Evolutionary conservation across 495 filamentous ascomycete species (phyloP).

Genomic region (Xylaria nigripes): DNA sequence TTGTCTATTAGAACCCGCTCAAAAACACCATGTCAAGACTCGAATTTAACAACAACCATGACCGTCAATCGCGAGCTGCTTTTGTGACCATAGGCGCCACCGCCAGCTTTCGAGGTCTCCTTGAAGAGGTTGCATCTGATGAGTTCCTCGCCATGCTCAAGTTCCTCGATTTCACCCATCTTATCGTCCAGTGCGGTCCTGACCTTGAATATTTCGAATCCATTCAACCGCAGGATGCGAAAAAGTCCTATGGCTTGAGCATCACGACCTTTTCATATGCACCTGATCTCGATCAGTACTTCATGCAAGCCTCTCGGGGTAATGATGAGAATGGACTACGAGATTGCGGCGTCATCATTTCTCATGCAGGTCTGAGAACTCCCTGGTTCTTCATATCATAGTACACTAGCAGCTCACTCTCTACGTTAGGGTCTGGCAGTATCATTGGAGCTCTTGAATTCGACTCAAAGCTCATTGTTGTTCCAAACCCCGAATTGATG

Average conservation of each 20-base stretch:
- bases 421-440: conserved; percentile 66
- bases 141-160: conserved; percentile 52
- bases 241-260: conserved; percentile 1
- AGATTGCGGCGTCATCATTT: conserved; percentile 59
- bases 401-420: conserved; percentile 3
- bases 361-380: conserved; percentile 68
- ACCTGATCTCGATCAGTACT: conserved; percentile 7
- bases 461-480: conserved; percentile 65
- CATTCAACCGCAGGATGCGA: conserved; percentile 7
- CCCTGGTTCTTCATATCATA: background rate
- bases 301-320: conserved; percentile 1
- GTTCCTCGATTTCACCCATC: conserved; percentile 49
- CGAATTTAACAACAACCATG: background rate
- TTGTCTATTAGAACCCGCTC: background rate
- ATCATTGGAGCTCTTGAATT: conserved; percentile 69
- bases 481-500: conserved; percentile 74
- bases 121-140: conserved; percentile 54
- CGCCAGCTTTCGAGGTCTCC: conserved; percentile 65
- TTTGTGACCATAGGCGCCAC: conserved; percentile 92
- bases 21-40: background rate
- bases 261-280: conserved; percentile 19
- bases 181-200: conserved; percentile 72
- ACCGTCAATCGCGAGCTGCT: conserved; percentile 4
- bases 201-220: conserved; percentile 28
- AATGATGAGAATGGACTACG: conserved; percentile 9